phyloP scores from a whole-genome alignment of 2,329 filamentous ascomycete genomes.

The Gaeumannomyces tritici region DNA sequence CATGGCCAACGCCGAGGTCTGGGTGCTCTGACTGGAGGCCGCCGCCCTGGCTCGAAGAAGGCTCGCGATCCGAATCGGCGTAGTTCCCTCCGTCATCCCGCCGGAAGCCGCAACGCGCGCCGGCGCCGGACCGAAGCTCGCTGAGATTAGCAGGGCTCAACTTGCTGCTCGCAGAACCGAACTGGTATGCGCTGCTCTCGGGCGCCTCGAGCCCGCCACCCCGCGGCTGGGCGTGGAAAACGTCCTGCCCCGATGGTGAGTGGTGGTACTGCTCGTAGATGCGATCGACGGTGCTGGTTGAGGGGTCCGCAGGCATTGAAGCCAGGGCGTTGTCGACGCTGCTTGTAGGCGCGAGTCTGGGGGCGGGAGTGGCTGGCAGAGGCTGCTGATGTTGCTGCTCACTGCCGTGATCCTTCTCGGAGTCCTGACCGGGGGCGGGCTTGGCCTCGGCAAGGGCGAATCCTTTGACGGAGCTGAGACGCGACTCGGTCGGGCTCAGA shows the following conservation, averaged over 20 bases:
- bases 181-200: background rate
- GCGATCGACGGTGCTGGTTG: constrained; percentile 20
- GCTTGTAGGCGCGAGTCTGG: background rate
- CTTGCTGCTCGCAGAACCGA: background rate
- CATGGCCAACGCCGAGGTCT: background rate
- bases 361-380: background rate
- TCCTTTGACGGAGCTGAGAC: constrained; percentile 1
- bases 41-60: background rate
- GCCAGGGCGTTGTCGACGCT: background rate
- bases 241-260: background rate
- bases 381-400: background rate
- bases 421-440: background rate
- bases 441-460: background rate
- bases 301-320: constrained; percentile 9
- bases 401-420: background rate
- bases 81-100: background rate
- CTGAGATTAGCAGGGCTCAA: background rate
- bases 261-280: constrained; percentile 20
- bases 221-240: background rate
- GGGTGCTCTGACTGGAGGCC: background rate
- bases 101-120: constrained; percentile 5
- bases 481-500: background rate
- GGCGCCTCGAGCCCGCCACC: background rate
- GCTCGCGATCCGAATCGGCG: background rate
- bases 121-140: constrained; percentile 2